These are phyloP conservation scores for Quercus rubra DNA, from an alignment of 306 rosid genomes.

Conservation along the genomic window DNA sequence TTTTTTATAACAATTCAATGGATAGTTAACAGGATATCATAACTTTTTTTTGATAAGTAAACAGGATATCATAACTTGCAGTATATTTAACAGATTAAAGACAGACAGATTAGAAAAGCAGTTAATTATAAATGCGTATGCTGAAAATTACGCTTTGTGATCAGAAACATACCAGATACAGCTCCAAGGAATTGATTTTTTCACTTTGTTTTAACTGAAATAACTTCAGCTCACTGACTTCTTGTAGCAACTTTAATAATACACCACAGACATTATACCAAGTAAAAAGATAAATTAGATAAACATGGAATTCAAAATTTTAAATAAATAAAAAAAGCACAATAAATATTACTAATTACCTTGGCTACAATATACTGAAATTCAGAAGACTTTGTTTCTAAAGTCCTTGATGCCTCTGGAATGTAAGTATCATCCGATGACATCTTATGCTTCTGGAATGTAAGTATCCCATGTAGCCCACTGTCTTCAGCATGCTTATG, in stretches of 20 bases:
- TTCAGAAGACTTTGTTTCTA: constrained; percentile 15
- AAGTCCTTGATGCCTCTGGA: constrained; percentile 11
- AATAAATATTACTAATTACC: constrained; percentile 23
- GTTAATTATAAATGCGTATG: neutral
- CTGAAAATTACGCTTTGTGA: neutral
- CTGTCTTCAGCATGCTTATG: neutral
- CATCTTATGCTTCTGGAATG: constrained; percentile 11
- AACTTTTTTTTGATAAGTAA: neutral
- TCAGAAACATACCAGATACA: constrained; percentile 39
- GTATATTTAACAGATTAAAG: neutral
- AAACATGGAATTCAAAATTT: neutral
- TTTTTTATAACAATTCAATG: too few relatives aligned
- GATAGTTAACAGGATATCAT: neutral
- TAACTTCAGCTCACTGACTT: constrained; percentile 33
- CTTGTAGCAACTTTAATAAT: constrained; percentile 24
- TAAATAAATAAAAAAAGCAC: neutral
- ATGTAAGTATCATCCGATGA: neutral
- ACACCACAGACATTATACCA: neutral
- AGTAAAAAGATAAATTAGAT: neutral
- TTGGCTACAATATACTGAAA: constrained; percentile 4
- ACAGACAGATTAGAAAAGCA: neutral
- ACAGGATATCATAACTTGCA: neutral
- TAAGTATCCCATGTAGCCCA: neutral
- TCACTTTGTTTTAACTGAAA: constrained; percentile 26
- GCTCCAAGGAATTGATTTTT: constrained; percentile 37